Percentiles rank a stretch among this genome's conserved stretches.
Evolutionary conservation across 2,329 filamentous ascomycete species (phyloP).

Genomic region (Penicillium sp.): DNA sequence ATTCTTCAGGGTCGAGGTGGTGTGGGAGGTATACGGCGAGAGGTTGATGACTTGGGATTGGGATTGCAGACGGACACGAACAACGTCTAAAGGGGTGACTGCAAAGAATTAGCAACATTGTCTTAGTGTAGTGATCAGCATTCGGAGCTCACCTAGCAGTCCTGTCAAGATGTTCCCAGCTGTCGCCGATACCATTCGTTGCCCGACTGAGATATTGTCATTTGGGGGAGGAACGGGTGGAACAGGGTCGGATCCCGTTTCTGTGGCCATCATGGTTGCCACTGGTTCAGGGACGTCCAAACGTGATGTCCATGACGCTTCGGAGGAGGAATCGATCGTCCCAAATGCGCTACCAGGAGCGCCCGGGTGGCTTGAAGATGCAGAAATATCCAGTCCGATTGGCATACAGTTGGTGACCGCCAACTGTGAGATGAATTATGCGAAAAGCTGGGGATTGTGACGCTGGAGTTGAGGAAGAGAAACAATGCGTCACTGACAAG

Average conservation of each 20-base stretch:
- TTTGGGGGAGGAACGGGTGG: constrained; percentile 16
- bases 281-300: constrained; percentile 25
- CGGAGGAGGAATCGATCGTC: constrained; percentile 11
- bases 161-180: constrained; percentile 87
- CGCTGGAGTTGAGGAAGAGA: background rate
- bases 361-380: constrained; percentile 8
- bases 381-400: constrained; percentile 7
- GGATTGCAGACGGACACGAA: constrained; percentile 88
- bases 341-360: constrained; percentile 8
- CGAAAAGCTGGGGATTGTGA: constrained; percentile 1
- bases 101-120: constrained; percentile 1
- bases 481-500: constrained; percentile 14
- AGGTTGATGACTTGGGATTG: constrained; percentile 57
- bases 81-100: constrained; percentile 96
- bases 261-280: constrained; percentile 32
- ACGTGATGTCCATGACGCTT: constrained; percentile 30
- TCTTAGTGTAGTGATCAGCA: background rate
- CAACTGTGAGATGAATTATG: background rate
- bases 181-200: constrained; percentile 94
- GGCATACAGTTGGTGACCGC: constrained; percentile 13
- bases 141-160: constrained; percentile 62
- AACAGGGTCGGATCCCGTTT: constrained; percentile 20
- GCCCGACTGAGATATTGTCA: constrained; percentile 65
- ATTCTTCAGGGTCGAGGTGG: constrained; percentile 53
- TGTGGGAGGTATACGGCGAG: constrained; percentile 53